Base-by-base conservation (phyloP, 257 asterid species). In the Avicennia marina region DNA sequence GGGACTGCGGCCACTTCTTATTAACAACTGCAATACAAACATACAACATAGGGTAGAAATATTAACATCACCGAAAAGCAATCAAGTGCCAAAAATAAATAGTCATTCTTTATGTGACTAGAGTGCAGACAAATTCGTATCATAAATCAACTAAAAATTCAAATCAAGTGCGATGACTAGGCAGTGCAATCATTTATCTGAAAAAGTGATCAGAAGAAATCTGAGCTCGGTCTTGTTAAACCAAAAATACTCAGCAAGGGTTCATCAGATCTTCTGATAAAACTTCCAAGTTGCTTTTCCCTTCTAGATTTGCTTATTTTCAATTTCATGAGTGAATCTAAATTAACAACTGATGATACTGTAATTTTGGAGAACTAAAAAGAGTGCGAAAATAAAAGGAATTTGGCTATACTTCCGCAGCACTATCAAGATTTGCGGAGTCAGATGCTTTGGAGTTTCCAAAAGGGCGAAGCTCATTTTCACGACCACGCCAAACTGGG, bases 401-500 rank as follows among this genome's bases (percentile, higher is more conserved):
- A 58, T 39, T 39, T 22, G 38, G 58, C 21, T 78, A 64, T 89
- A 93, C 99, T 78, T 93, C 99, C 38, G 99, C 99, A 2, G 99
- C 82, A 75, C 87, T 81, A 68, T 93, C 99, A 52, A 93, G 95
- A 79, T 93, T 93, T 52, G 99, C 99, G 44, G 99, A 93, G 79
- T 93, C 99, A 19, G 97, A 93, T 45, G 97, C 99, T 78, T 81
- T 86, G 15, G 97, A 65, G 78, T 93, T 93, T 69, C 99, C 99
- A 77, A 83, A 86, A 63, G 99, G 97, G 48, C 97, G 83, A 69
- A 93, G 62, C 66, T 93, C 99, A 76, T 77, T 86, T 80, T 93
- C 99, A 62, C 99, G 97, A 34, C 81, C 97, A 56, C 87, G 90
- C 99, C 99, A 93, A 66, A 93, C 97, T 49, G 99, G 80, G 56